Evolutionary conservation across 192 early-diverging fungal genomes (phyloP), one percentile per base, ranked within the genome.

Genomic region (Obelidium mucronatum): DNA sequence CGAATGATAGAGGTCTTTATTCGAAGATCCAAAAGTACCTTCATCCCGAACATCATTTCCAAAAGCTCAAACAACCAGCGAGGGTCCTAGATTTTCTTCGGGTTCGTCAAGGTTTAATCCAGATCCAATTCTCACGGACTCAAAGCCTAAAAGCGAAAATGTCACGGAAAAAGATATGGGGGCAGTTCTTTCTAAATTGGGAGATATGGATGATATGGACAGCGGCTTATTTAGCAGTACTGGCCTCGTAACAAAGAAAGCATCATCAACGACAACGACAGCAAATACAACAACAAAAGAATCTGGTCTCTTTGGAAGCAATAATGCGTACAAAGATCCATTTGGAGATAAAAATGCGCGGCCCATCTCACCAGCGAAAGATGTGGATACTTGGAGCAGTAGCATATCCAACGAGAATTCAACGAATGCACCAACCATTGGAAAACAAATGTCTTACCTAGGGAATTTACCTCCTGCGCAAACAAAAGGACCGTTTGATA

Each of bases 171-270:
- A 72, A 59, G 52, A n/a, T 31, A 35, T 36, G 26, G 37, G 37
- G 15, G 36, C 30, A 40, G 17, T 72, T 31, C 40, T 68, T 22
- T 68, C 67, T 6, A 53, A 44, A 58, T 11, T 72, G 15, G 70
- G 54, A 5, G 55, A 72, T 40, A 72, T 72, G 70, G 70, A 72
- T 44, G 70, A 72, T 26, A 72, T 72, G 70, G 70, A 72, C 37
- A 36, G 59, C 36, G 70, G 70, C n/a, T 55, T 72, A 34, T 72
- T 72, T 53, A 36, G 37, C 22, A 30, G 26, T 8, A 68, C 67
- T 22, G 67, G 67, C 31, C 31, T 68, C 22, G 51, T 68, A 13
- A 30, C n/a, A 39, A 72, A 59, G 36, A 72, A 59, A 37, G 11
- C 67, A 42, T 34, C 67, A 19, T n/a, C n/a, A n/a, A n/a, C n/a